Evolutionary conservation across 805 yeast species (phyloP).

Genomic region (Ogataea pini): DNA sequence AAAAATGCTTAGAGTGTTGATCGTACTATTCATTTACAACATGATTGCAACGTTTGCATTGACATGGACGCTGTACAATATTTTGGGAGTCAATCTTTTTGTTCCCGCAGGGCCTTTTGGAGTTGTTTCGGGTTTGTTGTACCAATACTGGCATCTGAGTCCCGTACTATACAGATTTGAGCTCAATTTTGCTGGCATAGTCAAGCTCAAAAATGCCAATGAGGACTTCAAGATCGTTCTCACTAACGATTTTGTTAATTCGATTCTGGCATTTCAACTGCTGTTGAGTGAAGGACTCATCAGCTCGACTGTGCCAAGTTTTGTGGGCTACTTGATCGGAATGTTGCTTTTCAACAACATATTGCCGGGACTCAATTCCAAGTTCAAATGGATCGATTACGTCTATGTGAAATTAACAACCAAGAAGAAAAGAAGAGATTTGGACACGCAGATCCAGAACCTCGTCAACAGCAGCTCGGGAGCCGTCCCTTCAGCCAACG

Average conservation of each 20-base stretch:
- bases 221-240: slow-evolving; percentile 26
- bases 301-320: slow-evolving; percentile 39
- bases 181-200: slow-evolving; percentile 34
- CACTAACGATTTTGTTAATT: slow-evolving; percentile 37
- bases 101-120: slow-evolving; percentile 48
- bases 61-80: slow-evolving; percentile 31
- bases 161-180: slow-evolving; percentile 44
- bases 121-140: slow-evolving; percentile 39
- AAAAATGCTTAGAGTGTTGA: slow-evolving; percentile 49
- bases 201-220: slow-evolving; percentile 17
- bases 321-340: slow-evolving; percentile 46
- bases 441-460: slow-evolving; percentile 17
- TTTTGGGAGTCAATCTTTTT: slow-evolving; percentile 43
- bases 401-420: slow-evolving; percentile 19
- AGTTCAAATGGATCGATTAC: slow-evolving; percentile 22
- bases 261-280: slow-evolving; percentile 36
- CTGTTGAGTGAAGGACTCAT: slow-evolving; percentile 45
- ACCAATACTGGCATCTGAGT: slow-evolving; percentile 40
- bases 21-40: slow-evolving; percentile 50
- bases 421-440: slow-evolving; percentile 8
- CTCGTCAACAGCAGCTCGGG: slow-evolving; percentile 16
- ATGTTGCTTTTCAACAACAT: slow-evolving; percentile 43
- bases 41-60: slow-evolving; percentile 39
- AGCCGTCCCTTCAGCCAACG: slow-evolving; percentile 5
- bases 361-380: slow-evolving; percentile 42